Conservation (phyloP, 2,329 filamentous ascomycete species). For the Verticillium klebahnii region DNA sequence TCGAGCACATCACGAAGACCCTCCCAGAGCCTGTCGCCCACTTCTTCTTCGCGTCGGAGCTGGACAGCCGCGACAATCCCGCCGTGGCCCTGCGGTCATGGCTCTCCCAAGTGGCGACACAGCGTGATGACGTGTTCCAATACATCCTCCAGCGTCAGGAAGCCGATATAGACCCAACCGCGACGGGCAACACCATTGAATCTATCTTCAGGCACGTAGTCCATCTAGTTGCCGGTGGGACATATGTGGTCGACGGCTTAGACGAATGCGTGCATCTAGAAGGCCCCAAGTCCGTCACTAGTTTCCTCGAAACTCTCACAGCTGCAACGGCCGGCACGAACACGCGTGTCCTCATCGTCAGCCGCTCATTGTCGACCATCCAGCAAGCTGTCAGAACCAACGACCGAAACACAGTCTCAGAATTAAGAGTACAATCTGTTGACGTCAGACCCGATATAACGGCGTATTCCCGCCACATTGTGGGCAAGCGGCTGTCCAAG, state of each 20-base stretch:
- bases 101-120: conserved; percentile 18
- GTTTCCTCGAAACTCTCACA: conserved; percentile 14
- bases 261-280: conserved; percentile 24
- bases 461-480: conserved; percentile 18
- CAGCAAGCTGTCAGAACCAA: conserved; percentile 9
- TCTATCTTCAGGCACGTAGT: conserved; percentile 14
- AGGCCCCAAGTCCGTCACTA: background rate
- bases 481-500: conserved; percentile 21
- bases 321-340: conserved; percentile 1
- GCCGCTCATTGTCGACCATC: conserved; percentile 19
- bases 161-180: background rate
- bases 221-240: conserved; percentile 10
- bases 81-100: conserved; percentile 23
- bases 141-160: conserved; percentile 3
- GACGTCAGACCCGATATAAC: conserved; percentile 20
- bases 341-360: conserved; percentile 18
- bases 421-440: conserved; percentile 12
- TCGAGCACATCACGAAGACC: conserved; percentile 14
- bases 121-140: conserved; percentile 10
- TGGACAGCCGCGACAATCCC: conserved; percentile 17
- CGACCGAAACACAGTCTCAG: background rate
- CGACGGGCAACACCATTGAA: conserved; percentile 13
- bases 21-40: conserved; percentile 11
- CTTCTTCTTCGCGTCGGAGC: conserved; percentile 28
- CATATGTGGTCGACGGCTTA: conserved; percentile 25